Conservation (phyloP, 1,284 basidiomycete genomes). For the Flammula alnicola region DNA sequence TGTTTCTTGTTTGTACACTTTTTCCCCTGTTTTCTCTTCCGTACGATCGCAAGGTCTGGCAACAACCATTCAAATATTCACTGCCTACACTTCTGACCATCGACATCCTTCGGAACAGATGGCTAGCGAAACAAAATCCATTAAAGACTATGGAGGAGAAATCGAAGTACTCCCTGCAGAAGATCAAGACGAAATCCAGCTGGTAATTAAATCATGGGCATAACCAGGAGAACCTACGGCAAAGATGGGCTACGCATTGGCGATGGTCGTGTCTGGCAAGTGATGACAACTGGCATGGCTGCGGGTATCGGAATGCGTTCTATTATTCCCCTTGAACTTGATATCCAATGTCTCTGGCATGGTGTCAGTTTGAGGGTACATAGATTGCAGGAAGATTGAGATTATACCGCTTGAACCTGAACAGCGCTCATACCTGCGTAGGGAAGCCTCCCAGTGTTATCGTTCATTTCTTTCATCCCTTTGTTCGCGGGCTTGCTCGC, state of each 20-base stretch:
- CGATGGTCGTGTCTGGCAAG: constrained; percentile 78
- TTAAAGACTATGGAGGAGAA: constrained; percentile 26
- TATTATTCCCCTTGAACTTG: constrained; percentile 32
- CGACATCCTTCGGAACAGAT: too few species aligned
- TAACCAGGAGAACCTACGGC: constrained; percentile 25
- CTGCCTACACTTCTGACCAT: too few species aligned
- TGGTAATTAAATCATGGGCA: constrained; percentile 35
- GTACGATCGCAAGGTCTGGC: background rate
- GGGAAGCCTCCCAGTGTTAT: constrained; percentile 84
- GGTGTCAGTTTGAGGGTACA: constrained; percentile 18
- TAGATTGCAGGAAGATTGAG: constrained; percentile 70
- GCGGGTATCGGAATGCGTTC: constrained; percentile 73
- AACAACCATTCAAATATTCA: background rate
- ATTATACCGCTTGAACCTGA: constrained; percentile 95
- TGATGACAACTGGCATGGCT: constrained; percentile 77
- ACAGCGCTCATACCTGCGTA: constrained; percentile 94
- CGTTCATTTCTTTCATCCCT: constrained; percentile 42
- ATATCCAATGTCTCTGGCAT: too few species aligned
- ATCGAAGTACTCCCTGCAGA: constrained; percentile 9
- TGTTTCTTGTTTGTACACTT: constrained; percentile 6
- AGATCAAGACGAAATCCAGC: constrained; percentile 39
- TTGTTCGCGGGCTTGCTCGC: constrained; percentile 40
- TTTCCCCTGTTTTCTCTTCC: background rate
- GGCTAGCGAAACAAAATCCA: constrained; percentile 18
- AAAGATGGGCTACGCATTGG: constrained; percentile 35